These are phyloP conservation scores for Phylloporus arenicola DNA, from an alignment of 768 basidiomycete species.

Conservation along the genomic window DNA sequence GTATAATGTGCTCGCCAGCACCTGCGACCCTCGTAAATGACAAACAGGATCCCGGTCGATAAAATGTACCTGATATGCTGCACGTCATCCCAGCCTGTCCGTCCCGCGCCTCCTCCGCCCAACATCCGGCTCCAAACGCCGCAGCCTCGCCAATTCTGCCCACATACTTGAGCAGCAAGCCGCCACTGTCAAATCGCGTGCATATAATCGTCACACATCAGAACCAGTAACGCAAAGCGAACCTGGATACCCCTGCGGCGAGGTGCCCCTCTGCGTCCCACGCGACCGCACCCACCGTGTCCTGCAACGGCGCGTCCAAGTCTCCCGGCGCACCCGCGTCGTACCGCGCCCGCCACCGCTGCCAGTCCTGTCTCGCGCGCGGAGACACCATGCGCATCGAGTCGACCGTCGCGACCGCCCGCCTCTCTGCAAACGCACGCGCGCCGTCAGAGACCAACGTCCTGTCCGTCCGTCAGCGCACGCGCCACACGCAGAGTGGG, in stretches of 20 bases:
- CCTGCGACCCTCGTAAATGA: slow-evolving; percentile 35
- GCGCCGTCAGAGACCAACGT: slow-evolving; percentile 63
- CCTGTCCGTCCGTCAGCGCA: slow-evolving; percentile 28
- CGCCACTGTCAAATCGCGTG: slow-evolving; percentile 48
- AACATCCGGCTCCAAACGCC: slow-evolving; percentile 70
- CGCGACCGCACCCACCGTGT: slow-evolving; percentile 78
- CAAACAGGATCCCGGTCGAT: background rate
- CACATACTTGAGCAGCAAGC: slow-evolving; percentile 68
- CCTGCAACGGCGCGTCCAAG: slow-evolving; percentile 43
- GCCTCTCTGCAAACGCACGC: slow-evolving; percentile 41
- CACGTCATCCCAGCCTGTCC: slow-evolving; percentile 46
- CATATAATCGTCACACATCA: background rate
- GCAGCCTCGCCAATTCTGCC: slow-evolving; percentile 81
- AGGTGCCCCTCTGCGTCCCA: slow-evolving; percentile 42
- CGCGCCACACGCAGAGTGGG: no score
- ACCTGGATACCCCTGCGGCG: slow-evolving; percentile 78
- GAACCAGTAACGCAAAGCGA: background rate
- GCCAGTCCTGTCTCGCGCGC: slow-evolving; percentile 50
- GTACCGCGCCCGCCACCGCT: slow-evolving; percentile 51
- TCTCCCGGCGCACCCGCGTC: background rate
- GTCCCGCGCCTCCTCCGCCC: slow-evolving; percentile 44
- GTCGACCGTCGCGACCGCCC: slow-evolving; percentile 32
- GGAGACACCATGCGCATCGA: slow-evolving; percentile 46
- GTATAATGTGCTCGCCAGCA: slow-evolving; percentile 66
- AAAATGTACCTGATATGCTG: slow-evolving; percentile 51